Percentiles rank a stretch among this genome's conserved stretches.
Evolutionary conservation across 495 filamentous ascomycete genomes (phyloP).

Genomic region (Penicillium psychrofluorescens): DNA sequence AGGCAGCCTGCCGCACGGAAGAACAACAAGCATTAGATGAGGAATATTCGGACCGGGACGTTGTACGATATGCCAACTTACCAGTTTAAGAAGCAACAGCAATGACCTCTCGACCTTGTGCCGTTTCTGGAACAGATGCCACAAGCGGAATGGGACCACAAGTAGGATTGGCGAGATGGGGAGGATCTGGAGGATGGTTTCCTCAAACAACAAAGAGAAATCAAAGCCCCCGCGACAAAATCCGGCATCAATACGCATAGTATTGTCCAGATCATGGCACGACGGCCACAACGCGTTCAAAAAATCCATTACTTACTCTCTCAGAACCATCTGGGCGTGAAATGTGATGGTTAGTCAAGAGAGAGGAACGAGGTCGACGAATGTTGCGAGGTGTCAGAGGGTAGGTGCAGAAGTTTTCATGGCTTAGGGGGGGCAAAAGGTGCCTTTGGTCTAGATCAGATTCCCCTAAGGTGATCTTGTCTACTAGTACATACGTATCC

Average conservation of each 20-base stretch:
- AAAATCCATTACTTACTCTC: slow-evolving; percentile 23
- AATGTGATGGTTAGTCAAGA: slow-evolving; percentile 6
- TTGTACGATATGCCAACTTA: slow-evolving; percentile 11
- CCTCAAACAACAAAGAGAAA: slow-evolving; percentile 55
- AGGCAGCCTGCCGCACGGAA: slow-evolving; percentile 22
- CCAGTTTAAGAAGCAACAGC: slow-evolving; percentile 36
- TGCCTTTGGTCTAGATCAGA: slow-evolving; percentile 15
- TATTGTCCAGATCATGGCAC: slow-evolving; percentile 34
- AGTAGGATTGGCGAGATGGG: slow-evolving; percentile 43
- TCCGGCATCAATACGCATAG: slow-evolving; percentile 33
- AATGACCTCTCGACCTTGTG: slow-evolving; percentile 38
- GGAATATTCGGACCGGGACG: too few species aligned
- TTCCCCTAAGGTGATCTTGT: slow-evolving; percentile 10
- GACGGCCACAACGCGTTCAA: slow-evolving; percentile 11
- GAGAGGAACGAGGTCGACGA: slow-evolving; percentile 4
- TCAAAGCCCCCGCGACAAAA: slow-evolving; percentile 48
- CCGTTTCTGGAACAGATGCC: slow-evolving; percentile 33
- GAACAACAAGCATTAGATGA: not conserved
- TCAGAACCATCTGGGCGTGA: slow-evolving; percentile 12
- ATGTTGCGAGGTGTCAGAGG: not conserved
- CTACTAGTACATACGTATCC: slow-evolving; percentile 7
- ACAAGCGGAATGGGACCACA: slow-evolving; percentile 36
- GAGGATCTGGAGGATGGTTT: slow-evolving; percentile 44
- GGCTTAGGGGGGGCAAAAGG: not conserved
- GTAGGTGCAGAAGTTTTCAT: not conserved